phyloP scores from a whole-genome alignment of 2,329 filamentous ascomycete species.

The Myrmaecium sp. region DNA sequence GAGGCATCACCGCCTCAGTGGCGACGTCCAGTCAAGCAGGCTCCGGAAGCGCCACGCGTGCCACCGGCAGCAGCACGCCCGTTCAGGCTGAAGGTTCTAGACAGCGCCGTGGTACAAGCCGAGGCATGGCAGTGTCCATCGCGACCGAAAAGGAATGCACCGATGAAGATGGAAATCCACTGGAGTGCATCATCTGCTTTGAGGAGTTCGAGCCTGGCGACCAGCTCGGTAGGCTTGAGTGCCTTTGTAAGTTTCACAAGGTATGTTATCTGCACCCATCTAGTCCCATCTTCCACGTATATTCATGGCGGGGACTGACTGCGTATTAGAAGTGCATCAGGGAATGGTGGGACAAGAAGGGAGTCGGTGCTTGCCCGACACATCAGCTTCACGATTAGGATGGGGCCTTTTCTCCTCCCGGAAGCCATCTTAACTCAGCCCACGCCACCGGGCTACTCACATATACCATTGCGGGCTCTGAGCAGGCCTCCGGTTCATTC shows the following conservation, averaged over 20 bases:
- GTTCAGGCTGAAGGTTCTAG: conserved; percentile 13
- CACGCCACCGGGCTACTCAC: neutral
- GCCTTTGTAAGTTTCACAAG: conserved; percentile 47
- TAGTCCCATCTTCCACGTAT: conserved; percentile 1
- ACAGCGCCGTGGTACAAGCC: neutral
- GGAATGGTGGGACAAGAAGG: conserved; percentile 41
- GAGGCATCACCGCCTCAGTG: conserved; percentile 1
- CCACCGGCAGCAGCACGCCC: neutral
- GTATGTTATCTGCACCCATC: conserved; percentile 9
- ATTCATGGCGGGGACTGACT: too few species aligned
- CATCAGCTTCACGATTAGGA: conserved; percentile 30
- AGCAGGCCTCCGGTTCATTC: neutral
- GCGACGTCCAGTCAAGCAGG: neutral
- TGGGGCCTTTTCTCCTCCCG: too few species aligned
- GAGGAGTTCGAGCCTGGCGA: conserved; percentile 46
- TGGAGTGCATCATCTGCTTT: conserved; percentile 48
- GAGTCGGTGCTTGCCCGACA: conserved; percentile 41
- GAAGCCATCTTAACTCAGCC: too few species aligned
- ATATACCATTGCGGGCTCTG: neutral
- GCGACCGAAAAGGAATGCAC: conserved; percentile 49
- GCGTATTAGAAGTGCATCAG: conserved; percentile 35
- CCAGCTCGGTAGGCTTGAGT: conserved; percentile 42
- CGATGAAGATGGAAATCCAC: conserved; percentile 31
- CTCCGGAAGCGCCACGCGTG: conserved; percentile 14
- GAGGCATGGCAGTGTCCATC: conserved; percentile 32